These are phyloP conservation scores for Glycine latifolia DNA, from an alignment of 306 rosid genomes.

Conservation along the genomic window DNA sequence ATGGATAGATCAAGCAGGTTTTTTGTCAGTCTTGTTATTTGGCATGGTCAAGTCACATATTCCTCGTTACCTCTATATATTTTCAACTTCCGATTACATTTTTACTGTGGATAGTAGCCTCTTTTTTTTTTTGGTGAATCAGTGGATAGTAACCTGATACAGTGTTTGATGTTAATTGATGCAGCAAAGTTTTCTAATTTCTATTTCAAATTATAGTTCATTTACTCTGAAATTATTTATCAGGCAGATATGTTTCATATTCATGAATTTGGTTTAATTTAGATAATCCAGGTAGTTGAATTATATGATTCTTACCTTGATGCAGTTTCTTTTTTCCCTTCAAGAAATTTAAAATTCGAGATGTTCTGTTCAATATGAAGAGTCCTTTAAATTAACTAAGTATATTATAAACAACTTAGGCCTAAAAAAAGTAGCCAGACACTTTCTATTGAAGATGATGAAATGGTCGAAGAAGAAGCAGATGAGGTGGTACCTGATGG, in stretches of 20 bases:
- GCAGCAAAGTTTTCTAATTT: background rate
- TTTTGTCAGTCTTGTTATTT: conserved; percentile 27
- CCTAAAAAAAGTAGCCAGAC: conserved; percentile 72
- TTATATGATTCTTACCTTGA: conserved; percentile 27
- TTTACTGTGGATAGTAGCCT: conserved; percentile 10
- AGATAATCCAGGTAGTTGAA: conserved; percentile 34
- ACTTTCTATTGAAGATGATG: conserved; percentile 83
- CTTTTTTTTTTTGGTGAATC: too few species aligned
- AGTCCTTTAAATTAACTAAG: conserved; percentile 45
- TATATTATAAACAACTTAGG: conserved; percentile 58
- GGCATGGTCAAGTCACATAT: conserved; percentile 14
- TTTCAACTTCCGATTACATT: background rate
- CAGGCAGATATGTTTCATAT: conserved; percentile 31
- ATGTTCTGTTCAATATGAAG: conserved; percentile 33
- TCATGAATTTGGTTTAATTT: conserved; percentile 38
- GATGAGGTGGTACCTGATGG: conserved; percentile 96
- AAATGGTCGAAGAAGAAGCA: conserved; percentile 83
- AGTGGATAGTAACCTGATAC: background rate
- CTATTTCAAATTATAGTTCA: conserved; percentile 21
- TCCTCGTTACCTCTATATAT: background rate
- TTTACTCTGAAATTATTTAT: background rate
- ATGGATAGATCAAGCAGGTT: too few species aligned
- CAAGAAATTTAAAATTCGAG: conserved; percentile 28
- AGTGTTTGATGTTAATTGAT: conserved; percentile 11
- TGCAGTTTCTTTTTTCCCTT: conserved; percentile 25